Percentiles rank a stretch among this genome's conserved stretches.
phyloP scores from a whole-genome alignment of 495 filamentous ascomycete species.

The Annulohypoxylon maeteangense region DNA sequence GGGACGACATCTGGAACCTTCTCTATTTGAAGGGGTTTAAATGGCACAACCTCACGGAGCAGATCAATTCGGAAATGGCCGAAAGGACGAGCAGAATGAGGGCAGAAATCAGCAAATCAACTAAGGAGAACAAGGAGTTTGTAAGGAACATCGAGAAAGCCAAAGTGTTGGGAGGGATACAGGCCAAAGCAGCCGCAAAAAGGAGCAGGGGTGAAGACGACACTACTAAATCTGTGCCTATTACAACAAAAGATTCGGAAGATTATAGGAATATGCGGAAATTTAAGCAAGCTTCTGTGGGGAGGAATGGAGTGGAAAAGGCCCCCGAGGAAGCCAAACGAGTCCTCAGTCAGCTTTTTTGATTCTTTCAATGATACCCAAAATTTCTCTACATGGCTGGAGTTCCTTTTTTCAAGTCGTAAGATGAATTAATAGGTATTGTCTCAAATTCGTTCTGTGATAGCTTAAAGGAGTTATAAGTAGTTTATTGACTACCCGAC shows the following conservation, averaged over 20 bases:
- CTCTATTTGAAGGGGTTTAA: conserved; percentile 86
- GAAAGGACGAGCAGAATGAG: conserved; percentile 82
- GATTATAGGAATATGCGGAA: conserved; percentile 59
- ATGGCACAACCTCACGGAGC: conserved; percentile 76
- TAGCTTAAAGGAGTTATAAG: too few relatives aligned
- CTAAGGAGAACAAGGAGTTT: conserved; percentile 85
- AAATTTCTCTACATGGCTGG: not conserved
- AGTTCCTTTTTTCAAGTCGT: not conserved
- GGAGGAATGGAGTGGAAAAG: conserved; percentile 58
- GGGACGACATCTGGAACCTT: conserved; percentile 88
- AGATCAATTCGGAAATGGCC: conserved; percentile 82
- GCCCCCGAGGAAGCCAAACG: conserved; percentile 76
- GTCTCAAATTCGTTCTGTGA: not conserved
- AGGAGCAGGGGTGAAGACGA: conserved; percentile 54
- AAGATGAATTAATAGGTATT: not conserved
- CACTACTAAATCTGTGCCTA: not conserved
- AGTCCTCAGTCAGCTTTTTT: conserved; percentile 86
- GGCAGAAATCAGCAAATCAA: conserved; percentile 80
- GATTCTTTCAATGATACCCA: conserved; percentile 47
- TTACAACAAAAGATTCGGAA: conserved; percentile 25
- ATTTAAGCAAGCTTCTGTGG: conserved; percentile 77
- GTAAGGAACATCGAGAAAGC: conserved; percentile 78
- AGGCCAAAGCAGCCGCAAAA: conserved; percentile 71
- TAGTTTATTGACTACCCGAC: too few relatives aligned
- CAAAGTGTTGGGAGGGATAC: conserved; percentile 77